Percentiles rank a stretch among this genome's conserved stretches.
Conservation (phyloP, 495 filamentous ascomycete species). For the Penicillium coffeae region DNA sequence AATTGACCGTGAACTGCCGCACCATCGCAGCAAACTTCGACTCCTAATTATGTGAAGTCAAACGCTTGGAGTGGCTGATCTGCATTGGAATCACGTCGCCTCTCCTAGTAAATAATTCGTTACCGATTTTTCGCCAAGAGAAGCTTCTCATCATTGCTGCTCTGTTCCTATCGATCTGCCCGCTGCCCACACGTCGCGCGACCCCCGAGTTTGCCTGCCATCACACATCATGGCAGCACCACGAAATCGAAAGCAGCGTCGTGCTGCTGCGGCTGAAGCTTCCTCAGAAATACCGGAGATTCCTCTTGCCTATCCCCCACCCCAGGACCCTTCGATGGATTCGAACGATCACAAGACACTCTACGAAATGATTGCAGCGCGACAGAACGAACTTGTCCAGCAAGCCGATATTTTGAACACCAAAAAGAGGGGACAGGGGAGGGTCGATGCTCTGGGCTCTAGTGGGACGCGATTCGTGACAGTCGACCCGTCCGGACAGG, state of each 20-base stretch:
- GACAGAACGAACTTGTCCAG: constrained; percentile 35
- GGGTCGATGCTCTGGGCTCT: constrained; percentile 8
- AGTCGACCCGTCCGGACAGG: constrained; percentile 30
- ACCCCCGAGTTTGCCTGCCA: too few species aligned
- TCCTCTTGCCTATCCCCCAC: constrained; percentile 36
- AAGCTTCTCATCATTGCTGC: too few species aligned
- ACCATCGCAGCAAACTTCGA: too few species aligned
- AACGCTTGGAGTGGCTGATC: too few species aligned
- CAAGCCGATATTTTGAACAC: constrained; percentile 3
- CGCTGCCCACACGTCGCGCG: too few species aligned
- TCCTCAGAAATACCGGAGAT: constrained; percentile 19
- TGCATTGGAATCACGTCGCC: too few species aligned
- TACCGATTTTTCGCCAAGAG: too few species aligned
- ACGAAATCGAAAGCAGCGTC: constrained; percentile 49
- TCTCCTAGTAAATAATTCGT: too few species aligned
- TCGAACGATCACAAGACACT: constrained; percentile 38
- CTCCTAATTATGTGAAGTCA: too few species aligned
- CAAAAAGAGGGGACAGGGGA: background rate
- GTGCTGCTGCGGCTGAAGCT: constrained; percentile 29
- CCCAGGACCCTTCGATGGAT: constrained; percentile 23
- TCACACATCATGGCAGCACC: too few species aligned
- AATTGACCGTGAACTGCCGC: too few species aligned
- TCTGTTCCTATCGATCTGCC: too few species aligned
- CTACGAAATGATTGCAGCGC: constrained; percentile 48
- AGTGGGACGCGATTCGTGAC: constrained; percentile 36